These are phyloP conservation scores for Tetrahymena elliotti DNA, from an alignment of 73 alveolate species.

Conservation along the genomic window DNA sequence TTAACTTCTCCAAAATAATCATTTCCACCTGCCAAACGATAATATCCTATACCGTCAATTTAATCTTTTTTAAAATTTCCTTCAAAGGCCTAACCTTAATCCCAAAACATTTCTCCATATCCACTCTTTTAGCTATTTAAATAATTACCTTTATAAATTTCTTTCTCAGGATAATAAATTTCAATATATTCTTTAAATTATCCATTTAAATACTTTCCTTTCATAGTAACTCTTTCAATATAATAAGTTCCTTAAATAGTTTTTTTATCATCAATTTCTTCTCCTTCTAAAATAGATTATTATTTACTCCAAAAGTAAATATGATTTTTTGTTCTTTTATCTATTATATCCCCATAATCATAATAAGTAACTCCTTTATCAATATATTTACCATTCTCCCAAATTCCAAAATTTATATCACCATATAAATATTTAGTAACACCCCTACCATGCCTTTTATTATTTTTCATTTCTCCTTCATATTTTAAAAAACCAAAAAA, in stretches of 20 bases:
- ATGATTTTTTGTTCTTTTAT: background rate
- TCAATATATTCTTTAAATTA: background rate
- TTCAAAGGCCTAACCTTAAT: background rate
- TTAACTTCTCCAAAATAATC: background rate
- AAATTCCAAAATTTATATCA: background rate
- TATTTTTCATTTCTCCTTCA: background rate
- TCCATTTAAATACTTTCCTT: background rate
- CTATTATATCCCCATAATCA: background rate
- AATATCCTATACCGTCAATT: background rate
- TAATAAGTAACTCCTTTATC: background rate
- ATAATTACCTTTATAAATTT: background rate
- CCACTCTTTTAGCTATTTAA: background rate
- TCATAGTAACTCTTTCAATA: background rate
- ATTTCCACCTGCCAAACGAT: background rate
- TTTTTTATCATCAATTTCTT: background rate
- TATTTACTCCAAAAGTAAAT: background rate
- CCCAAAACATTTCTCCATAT: background rate
- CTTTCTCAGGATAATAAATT: background rate
- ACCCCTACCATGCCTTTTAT: background rate
- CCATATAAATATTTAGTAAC: background rate
- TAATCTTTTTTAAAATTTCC: background rate
- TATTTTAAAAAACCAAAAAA: background rate
- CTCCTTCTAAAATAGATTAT: background rate
- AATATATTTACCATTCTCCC: background rate
- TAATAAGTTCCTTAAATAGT: background rate